Evolutionary conservation across 1,284 basidiomycete genomes (phyloP).

Genomic region (Hortiboletus rubellus): DNA sequence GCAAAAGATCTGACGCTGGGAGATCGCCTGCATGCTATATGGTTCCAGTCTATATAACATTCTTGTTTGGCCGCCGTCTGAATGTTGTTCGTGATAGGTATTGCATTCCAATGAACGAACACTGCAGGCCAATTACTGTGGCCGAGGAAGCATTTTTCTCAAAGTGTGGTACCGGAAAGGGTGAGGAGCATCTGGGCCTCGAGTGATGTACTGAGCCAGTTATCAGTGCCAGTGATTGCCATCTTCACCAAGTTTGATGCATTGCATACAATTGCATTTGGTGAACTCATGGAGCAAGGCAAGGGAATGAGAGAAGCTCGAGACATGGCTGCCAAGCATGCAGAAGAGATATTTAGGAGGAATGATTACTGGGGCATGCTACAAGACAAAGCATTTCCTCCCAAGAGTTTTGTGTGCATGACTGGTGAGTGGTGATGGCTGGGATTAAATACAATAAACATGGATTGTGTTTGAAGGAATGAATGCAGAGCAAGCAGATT

Average conservation of each 20-base stretch:
- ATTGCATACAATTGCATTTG: slow-evolving; percentile 1
- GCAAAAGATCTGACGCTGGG: neutral
- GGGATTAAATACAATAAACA: too few species aligned
- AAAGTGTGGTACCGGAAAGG: neutral
- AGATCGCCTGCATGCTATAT: slow-evolving; percentile 31
- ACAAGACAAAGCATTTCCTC: too few species aligned
- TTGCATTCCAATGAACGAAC: slow-evolving; percentile 15
- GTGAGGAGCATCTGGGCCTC: neutral
- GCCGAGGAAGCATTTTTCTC: too few species aligned
- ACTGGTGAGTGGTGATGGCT: too few species aligned
- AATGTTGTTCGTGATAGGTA: slow-evolving; percentile 8
- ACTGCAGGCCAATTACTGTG: too few species aligned
- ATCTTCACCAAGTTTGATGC: slow-evolving; percentile 20
- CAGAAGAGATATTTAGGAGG: too few species aligned
- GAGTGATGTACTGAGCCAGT: neutral
- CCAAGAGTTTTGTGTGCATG: too few species aligned
- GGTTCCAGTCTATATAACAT: slow-evolving; percentile 13
- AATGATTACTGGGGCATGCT: too few species aligned
- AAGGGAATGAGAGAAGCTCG: too few species aligned
- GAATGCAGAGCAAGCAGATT: neutral
- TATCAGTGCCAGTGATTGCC: slow-evolving; percentile 15
- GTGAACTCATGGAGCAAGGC: too few species aligned
- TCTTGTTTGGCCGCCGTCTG: neutral
- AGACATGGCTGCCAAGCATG: too few species aligned
- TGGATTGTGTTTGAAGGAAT: neutral